Conservation (phyloP, 345 rosid species). For the Luvunga scandens region DNA sequence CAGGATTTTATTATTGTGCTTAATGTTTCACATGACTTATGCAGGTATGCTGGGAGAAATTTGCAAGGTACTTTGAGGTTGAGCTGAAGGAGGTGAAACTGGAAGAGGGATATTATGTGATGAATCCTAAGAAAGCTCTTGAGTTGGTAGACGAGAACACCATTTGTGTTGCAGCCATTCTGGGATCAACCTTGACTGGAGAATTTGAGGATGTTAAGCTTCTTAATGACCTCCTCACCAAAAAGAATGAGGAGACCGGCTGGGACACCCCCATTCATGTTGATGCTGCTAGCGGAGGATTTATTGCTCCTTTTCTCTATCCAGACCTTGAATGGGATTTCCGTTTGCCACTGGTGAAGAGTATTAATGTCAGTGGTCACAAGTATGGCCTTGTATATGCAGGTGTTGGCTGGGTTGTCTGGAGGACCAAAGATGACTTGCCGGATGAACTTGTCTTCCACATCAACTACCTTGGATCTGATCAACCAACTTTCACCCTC, state of each 20-base stretch:
- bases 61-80: conserved; percentile 84
- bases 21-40: neutral
- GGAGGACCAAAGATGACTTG: conserved; percentile 80
- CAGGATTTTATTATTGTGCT: neutral
- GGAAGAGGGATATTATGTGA: conserved; percentile 61
- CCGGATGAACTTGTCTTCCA: conserved; percentile 84
- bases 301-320: conserved; percentile 69
- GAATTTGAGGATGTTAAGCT: conserved; percentile 78
- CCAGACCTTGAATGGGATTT: conserved; percentile 89
- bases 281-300: conserved; percentile 85
- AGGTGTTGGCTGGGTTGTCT: conserved; percentile 79
- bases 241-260: conserved; percentile 59
- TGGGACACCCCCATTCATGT: conserved; percentile 80
- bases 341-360: conserved; percentile 70
- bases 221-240: conserved; percentile 46
- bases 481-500: conserved; percentile 83
- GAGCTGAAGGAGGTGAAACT: conserved; percentile 77
- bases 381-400: conserved; percentile 79
- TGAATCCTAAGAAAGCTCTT: conserved; percentile 63
- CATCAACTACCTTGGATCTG: conserved; percentile 73
- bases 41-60: conserved; percentile 85
- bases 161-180: conserved; percentile 78
- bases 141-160: conserved; percentile 85
- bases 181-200: conserved; percentile 75
- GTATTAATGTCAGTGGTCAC: conserved; percentile 78